Evolutionary conservation across 2,329 filamentous ascomycete species (phyloP), one percentile per base, ranked within the genome.

Genomic region (Metarhizium anisopliae): DNA sequence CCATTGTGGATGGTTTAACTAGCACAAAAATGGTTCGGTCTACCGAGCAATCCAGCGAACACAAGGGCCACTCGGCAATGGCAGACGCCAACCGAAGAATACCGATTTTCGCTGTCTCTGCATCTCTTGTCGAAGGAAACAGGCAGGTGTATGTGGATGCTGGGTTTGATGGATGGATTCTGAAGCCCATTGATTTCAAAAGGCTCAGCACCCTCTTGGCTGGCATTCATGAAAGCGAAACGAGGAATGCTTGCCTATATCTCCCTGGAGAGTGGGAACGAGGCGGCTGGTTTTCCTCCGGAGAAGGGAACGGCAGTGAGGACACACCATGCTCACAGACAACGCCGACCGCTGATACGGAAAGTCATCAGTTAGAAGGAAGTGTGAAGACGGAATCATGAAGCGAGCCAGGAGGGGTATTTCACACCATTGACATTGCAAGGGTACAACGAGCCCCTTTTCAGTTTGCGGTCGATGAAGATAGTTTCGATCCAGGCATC

Each of bases 131-230:
- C 1, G 91, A 95, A 67, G 79, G 77, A 18, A 81, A 91, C 49
- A 80, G 75, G 52, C 75, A 85, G 45, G 80, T 71, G 0, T 96
- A 95, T 61, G 80, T 90, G 47, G 78, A 87, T 49, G 84, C 84
- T 6, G 91, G 91, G 0, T 95, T 95, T 61, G 90, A 95, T 61
- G 91, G 87, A 29, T 95, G 90, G 90, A 91, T 96, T 30, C 74
- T 95, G 56, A 95, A 95, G 65, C 90, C 90, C 0, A 88, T 95
- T 49, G 85, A 93, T 58, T 95, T 95, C 66, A 82, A 84, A 61
- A 80, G 90, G 8, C 75, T 95, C 0, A 83, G 82, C 57, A 77
- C 79, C 25, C 75, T 95, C 7, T 77, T 95, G 55, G 69, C 74
- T 1, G 90, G 89, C 1, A 88, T 94, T 43, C 77, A 83, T 2